phyloP scores from a whole-genome alignment of 345 rosid species.

The Eucalyptus melliodora region DNA sequence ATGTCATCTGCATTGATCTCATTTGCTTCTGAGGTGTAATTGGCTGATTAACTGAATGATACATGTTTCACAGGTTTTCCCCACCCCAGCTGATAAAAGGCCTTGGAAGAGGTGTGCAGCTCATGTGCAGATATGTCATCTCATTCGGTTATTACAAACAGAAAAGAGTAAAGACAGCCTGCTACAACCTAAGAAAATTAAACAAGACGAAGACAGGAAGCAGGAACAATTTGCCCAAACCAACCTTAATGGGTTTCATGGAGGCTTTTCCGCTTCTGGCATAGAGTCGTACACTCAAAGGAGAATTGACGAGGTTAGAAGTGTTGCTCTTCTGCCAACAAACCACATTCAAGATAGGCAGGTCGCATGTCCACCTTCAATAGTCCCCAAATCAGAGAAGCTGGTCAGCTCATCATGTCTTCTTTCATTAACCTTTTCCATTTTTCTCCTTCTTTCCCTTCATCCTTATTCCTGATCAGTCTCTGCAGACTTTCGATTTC shows the following conservation, averaged over 20 bases:
- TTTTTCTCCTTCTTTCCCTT: not conserved
- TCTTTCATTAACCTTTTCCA: not conserved
- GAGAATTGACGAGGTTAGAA: constrained; percentile 9
- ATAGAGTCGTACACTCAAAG: not conserved
- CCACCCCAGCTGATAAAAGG: constrained; percentile 5
- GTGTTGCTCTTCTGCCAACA: constrained; percentile 1
- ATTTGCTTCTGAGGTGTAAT: not conserved
- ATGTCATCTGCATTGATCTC: not conserved
- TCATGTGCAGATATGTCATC: constrained; percentile 56
- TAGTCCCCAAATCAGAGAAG: constrained; percentile 14
- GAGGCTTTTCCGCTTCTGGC: not conserved
- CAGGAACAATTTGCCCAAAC: constrained; percentile 8
- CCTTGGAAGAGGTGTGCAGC: constrained; percentile 41
- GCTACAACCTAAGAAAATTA: constrained; percentile 4
- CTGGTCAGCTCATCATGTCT: constrained; percentile 18
- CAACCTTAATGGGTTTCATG: constrained; percentile 7
- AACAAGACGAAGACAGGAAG: constrained; percentile 15
- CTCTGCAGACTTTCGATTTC: constrained; percentile 49
- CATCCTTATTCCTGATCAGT: not conserved
- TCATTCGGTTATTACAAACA: constrained; percentile 32
- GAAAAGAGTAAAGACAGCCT: constrained; percentile 16
- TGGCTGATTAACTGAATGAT: not conserved
- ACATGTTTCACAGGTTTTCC: constrained; percentile 13
- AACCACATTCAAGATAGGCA: constrained; percentile 10
- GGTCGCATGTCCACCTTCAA: constrained; percentile 1